A percentile compares a stretch with the other conserved stretches of the same genome.
Evolutionary conservation across 345 rosid species (phyloP).

Genomic region (Salix viminalis): DNA sequence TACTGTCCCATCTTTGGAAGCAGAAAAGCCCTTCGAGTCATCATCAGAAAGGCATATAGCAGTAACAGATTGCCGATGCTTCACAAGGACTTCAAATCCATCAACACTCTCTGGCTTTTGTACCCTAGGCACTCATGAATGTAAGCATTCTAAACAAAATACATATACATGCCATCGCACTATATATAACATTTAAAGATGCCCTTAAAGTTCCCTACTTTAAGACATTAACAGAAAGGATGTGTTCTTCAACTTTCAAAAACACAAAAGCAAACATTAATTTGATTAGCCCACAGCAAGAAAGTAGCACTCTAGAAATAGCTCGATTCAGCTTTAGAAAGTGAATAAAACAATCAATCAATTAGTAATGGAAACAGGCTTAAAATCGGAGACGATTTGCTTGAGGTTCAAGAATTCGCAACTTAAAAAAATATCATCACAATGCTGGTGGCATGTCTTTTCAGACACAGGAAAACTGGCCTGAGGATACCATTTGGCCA

Average conservation of each 20-base stretch:
- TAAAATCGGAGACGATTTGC: neutral
- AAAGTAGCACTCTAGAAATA: neutral
- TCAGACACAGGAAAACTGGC: neutral
- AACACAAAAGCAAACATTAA: neutral
- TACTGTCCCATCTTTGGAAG: constrained; percentile 83
- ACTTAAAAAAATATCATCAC: neutral
- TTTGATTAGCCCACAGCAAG: neutral
- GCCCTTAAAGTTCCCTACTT: neutral
- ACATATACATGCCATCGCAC: neutral
- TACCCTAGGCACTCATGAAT: constrained; percentile 45
- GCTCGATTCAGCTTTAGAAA: neutral
- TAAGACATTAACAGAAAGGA: neutral
- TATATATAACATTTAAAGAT: neutral
- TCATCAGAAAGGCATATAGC: constrained; percentile 85
- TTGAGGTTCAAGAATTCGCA: neutral
- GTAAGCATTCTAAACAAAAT: constrained; percentile 7
- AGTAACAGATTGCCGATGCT: constrained; percentile 76
- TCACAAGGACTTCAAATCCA: constrained; percentile 49
- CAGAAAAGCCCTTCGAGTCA: constrained; percentile 78
- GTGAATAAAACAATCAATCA: neutral
- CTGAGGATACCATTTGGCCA: neutral
- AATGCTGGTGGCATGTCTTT: neutral
- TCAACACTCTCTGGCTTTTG: constrained; percentile 51
- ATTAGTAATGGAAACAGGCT: neutral
- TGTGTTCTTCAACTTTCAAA: neutral